Conservation (phyloP, 2,329 filamentous ascomycete species). For the Botrytis pseudocinerea region DNA sequence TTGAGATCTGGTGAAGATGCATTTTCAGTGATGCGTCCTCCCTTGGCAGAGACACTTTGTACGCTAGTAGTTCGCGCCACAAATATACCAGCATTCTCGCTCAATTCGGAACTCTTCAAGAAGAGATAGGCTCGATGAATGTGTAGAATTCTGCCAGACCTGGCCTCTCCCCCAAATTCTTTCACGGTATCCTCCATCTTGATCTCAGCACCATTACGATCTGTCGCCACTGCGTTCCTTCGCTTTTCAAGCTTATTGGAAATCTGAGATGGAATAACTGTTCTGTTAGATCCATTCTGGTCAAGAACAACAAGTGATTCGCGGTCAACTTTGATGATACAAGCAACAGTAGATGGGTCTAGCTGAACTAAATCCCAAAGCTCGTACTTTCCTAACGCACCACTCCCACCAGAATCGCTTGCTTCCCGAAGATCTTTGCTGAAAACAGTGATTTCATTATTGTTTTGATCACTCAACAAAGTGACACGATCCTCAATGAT, state of each 20-base stretch:
- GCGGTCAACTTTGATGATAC: conserved; percentile 91
- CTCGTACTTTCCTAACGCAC: conserved; percentile 82
- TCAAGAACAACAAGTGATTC: conserved; percentile 89
- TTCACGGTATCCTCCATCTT: conserved; percentile 88
- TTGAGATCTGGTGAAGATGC: conserved; percentile 74
- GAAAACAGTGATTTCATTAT: conserved; percentile 94
- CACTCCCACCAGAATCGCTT: conserved; percentile 84
- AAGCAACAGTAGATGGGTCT: conserved; percentile 87
- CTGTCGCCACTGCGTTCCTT: conserved; percentile 84
- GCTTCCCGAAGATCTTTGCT: conserved; percentile 95
- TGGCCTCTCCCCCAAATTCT: conserved; percentile 81
- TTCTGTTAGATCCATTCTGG: conserved; percentile 80
- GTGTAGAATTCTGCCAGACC: conserved; percentile 86
- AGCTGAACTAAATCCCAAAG: conserved; percentile 94
- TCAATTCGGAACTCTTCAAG: conserved; percentile 78
- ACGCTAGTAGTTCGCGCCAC: conserved; percentile 85
- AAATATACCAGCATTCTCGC: conserved; percentile 87
- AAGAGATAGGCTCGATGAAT: conserved; percentile 93
- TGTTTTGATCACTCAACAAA: conserved; percentile 86
- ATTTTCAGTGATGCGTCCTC: conserved; percentile 67
- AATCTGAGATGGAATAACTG: conserved; percentile 86
- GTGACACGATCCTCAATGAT: conserved; percentile 92
- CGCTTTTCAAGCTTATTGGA: conserved; percentile 83
- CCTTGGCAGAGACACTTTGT: conserved; percentile 90
- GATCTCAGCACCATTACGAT: conserved; percentile 91